phyloP scores from a whole-genome alignment of 768 basidiomycete genomes.

The Leccinellum luteum region DNA sequence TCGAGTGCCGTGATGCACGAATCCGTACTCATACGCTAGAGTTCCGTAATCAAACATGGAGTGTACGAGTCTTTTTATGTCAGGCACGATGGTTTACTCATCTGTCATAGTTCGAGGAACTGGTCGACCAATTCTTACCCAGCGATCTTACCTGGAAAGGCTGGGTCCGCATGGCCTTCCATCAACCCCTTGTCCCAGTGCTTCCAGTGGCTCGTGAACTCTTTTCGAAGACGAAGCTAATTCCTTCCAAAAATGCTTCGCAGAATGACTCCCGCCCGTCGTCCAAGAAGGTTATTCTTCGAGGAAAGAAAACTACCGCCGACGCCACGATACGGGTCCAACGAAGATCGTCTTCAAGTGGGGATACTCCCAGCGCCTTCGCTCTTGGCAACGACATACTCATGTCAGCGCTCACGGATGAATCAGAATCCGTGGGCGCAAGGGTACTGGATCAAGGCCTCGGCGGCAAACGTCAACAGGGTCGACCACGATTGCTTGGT shows the following conservation, averaged over 20 bases:
- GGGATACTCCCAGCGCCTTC: background rate
- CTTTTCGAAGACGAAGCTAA: constrained; percentile 74
- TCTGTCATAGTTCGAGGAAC: constrained; percentile 62
- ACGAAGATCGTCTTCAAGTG: constrained; percentile 26
- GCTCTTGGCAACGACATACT: constrained; percentile 18
- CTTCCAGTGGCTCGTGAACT: constrained; percentile 77
- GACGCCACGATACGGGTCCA: constrained; percentile 12
- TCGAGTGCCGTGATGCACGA: constrained; percentile 75
- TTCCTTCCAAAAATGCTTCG: constrained; percentile 38
- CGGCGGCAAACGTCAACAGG: constrained; percentile 18
- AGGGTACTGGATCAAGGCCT: constrained; percentile 13
- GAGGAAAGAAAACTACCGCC: constrained; percentile 17
- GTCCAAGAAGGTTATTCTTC: constrained; percentile 19
- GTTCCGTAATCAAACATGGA: constrained; percentile 81
- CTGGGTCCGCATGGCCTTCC: constrained; percentile 82
- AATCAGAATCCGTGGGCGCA: constrained; percentile 38
- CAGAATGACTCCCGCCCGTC: constrained; percentile 28
- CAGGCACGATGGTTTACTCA: constrained; percentile 5
- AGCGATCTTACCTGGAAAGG: constrained; percentile 76
- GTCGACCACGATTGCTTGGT: constrained; percentile 31
- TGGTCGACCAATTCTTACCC: constrained; percentile 77
- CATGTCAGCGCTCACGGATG: constrained; percentile 36
- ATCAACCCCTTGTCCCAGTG: constrained; percentile 75
- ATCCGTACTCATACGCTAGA: constrained; percentile 79
- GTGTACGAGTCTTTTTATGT: constrained; percentile 46